Conservation (phyloP, 1,284 basidiomycete species). For the Austroboletus niveus region DNA sequence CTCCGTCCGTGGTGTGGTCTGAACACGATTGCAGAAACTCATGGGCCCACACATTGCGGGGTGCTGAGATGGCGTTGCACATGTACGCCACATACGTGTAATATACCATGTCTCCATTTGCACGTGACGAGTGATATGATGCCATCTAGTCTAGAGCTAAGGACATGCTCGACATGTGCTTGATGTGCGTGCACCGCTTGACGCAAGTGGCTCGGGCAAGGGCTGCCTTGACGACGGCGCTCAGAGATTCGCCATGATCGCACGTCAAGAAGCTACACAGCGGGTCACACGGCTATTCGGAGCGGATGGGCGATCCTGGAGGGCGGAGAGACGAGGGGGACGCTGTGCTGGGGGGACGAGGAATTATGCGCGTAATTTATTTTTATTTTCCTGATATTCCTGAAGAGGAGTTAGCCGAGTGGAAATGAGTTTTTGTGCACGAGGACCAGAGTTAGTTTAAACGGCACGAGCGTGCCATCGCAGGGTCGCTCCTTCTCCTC, state of each 20-base stretch:
- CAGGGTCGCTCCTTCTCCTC: background rate
- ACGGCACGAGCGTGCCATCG: background rate
- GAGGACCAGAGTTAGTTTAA: conserved; percentile 15
- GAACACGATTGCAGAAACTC: conserved; percentile 18
- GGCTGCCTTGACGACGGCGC: background rate
- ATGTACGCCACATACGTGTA: too few species aligned
- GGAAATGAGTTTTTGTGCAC: conserved; percentile 6
- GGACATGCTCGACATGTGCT: too few species aligned
- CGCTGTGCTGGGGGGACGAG: too few species aligned
- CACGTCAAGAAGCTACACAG: background rate
- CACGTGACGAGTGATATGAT: too few species aligned
- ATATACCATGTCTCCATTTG: too few species aligned
- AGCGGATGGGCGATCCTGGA: too few species aligned
- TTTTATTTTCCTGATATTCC: background rate
- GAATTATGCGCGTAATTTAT: too few species aligned
- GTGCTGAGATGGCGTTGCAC: too few species aligned
- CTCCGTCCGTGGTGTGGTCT: background rate
- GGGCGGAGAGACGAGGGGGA: too few species aligned
- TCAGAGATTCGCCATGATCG: background rate
- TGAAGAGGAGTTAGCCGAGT: conserved; percentile 17
- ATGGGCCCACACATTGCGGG: conserved; percentile 18
- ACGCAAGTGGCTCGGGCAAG: background rate
- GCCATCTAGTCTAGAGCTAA: too few species aligned
- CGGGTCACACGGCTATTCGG: background rate
- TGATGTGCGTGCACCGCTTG: background rate